Base-by-base conservation (phyloP, 805 yeast species). In the Pichia scutulata region DNA sequence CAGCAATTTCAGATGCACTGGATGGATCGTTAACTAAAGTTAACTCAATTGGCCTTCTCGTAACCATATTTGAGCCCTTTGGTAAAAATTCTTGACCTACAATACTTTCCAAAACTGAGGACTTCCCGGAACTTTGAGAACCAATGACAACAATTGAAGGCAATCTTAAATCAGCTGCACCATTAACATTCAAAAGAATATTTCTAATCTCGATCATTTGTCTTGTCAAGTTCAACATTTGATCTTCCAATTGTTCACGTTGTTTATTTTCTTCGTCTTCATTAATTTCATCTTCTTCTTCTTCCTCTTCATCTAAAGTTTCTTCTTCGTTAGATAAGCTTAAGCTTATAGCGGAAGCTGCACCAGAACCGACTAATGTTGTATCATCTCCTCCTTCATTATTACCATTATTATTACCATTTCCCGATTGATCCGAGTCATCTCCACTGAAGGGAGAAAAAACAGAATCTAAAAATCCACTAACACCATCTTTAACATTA, bases 21-120 rank as follows among this genome's bases (percentile, higher is more conserved):
- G 74, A 74, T n/a, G 95, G 90, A 3, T 96, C 81, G 63, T 93
- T 90, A 9, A 93, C 84, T 45, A 93, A 73, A 0, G 99, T 95
- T 56, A 93, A 74, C 69, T 93, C 99, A 44, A 93, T 92, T 1
- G 99, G 99, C 59, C 99, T 78, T 66, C 98, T 80, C 0, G 99
- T 93, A 33, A 95, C 99, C 99, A 93, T 95, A 64, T 95, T 93
- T 41, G 88, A 80, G 30, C 99, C 99, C 67, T 93, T 93, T 36
- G 99, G 99, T 51, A 93, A 71, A 58, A 93, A 93, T 64, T 93
- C 97, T 59, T 87, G 96, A n/a, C 99, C 99, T 6, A 93, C 99
- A 51, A 93, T 86, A 7, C 97, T 80, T 66, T 93, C 99, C 44
- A 93, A 74, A 1, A 93, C 99, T 1, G 98, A 92, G 0, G 97